Evolutionary conservation across 768 basidiomycete species (phyloP), one percentile per base, ranked within the genome.

Genomic region (Amanita inopinata): DNA sequence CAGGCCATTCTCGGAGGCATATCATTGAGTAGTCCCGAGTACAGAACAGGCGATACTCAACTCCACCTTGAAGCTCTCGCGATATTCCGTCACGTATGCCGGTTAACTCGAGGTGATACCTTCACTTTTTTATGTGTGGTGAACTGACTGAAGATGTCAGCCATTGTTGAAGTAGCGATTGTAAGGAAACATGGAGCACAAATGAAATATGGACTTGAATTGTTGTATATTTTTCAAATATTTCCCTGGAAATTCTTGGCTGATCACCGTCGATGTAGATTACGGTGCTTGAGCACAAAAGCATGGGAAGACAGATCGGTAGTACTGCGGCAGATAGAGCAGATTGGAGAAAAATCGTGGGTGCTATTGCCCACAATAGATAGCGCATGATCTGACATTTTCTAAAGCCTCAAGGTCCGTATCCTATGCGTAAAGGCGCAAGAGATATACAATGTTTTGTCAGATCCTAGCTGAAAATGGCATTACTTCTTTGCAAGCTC

Each of bases 261-360:
- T 43, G 19, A 36, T 39, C 37, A 25, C 8, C 40, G 30, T 15
- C 28, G 12, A n/a, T 18, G 5, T 35, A 89, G 90, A 20, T 59
- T 83, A 18, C 80, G 93, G 8, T 84, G 80, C 50, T 54, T 97
- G 27, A 73, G 67, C 40, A 88, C 87, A 3, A 90, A 83, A 52
- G 82, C 89, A 32, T 98, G 94, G 94, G 93, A 97, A 53, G 83
- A 91, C 53, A 67, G 86, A 14, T 79, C 90, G 3, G 65, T 80
- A 10, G 83, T 94, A 5, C 71, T 98, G 41, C 73, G 84, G 10
- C 94, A 98, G 57, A 71, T 98, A 38, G 80, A 86, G 24, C 76
- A 80, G n/a, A 80, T 98, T 31, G 94, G 93, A 23, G 88, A 91
- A 55, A 90, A 89, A 74, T 88, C 86, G 87, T 89, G 44, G 56